phyloP scores from a whole-genome alignment of 129 eudicot genomes.

The Helichrysum umbraculigerum region DNA sequence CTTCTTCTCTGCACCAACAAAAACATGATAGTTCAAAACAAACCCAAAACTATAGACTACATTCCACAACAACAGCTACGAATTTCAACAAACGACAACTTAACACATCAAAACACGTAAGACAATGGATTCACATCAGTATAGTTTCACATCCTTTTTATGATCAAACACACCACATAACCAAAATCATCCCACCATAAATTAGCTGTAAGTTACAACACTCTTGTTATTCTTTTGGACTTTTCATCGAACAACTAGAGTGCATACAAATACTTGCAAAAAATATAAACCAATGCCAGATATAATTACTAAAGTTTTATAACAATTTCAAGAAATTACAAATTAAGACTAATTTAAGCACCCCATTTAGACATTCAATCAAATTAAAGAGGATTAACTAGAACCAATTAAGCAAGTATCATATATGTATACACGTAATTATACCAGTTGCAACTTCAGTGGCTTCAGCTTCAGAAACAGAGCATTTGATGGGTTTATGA shows the following conservation, averaged over 20 bases:
- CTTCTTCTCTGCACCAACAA: slow-evolving; percentile 52
- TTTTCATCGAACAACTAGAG: slow-evolving; percentile 15
- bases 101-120: neutral
- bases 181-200: too few relatives aligned
- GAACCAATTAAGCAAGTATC: neutral
- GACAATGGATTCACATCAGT: neutral
- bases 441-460: slow-evolving; percentile 55
- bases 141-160: neutral
- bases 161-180: slow-evolving; percentile 11
- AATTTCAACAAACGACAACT: slow-evolving; percentile 1
- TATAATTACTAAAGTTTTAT: neutral
- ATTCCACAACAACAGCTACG: neutral
- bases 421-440: neutral
- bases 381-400: neutral
- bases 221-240: slow-evolving; percentile 5
- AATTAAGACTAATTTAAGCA: neutral
- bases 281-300: neutral
- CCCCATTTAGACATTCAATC: neutral
- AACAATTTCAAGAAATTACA: neutral
- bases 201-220: neutral
- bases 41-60: neutral
- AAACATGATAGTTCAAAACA: slow-evolving; percentile 3
- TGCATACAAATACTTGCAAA: neutral
- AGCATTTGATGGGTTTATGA: slow-evolving; percentile 57
- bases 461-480: slow-evolving; percentile 62